Conservation (phyloP, 306 rosid genomes). For the Acacia melanoxylon region DNA sequence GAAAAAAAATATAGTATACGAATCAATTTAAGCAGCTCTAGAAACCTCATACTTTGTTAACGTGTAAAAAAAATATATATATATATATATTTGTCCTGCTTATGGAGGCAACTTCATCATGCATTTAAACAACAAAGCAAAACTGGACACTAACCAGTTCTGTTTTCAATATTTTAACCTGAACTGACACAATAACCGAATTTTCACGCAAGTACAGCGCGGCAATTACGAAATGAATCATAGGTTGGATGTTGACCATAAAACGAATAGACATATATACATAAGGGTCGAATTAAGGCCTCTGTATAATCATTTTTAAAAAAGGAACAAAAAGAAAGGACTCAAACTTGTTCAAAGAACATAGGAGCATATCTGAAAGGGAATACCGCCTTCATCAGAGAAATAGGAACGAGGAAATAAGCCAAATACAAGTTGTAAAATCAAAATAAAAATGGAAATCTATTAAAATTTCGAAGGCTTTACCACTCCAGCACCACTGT, state of each 20-base stretch:
- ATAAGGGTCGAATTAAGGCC: background rate
- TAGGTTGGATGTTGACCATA: slow-evolving; percentile 25
- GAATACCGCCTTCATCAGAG: background rate
- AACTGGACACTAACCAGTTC: background rate
- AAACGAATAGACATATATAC: background rate
- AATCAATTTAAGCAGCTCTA: background rate
- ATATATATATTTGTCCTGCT: too few species aligned
- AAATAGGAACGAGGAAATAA: background rate
- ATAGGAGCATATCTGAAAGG: background rate
- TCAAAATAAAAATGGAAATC: background rate
- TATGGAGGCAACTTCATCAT: background rate
- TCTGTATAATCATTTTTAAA: background rate
- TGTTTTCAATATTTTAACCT: background rate
- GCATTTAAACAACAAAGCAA: slow-evolving; percentile 18
- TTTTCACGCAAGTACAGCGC: background rate
- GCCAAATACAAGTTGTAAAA: background rate
- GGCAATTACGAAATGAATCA: background rate
- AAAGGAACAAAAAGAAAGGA: background rate
- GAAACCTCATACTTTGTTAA: background rate
- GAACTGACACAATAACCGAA: background rate
- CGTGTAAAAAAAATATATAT: too few species aligned
- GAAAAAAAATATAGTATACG: background rate
- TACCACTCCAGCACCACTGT: slow-evolving; percentile 85
- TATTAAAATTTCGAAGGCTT: background rate
- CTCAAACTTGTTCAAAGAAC: background rate